Percentiles rank a stretch among this genome's conserved stretches.
Conservation (phyloP, 345 rosid genomes). For the Stellera chamaejasme region DNA sequence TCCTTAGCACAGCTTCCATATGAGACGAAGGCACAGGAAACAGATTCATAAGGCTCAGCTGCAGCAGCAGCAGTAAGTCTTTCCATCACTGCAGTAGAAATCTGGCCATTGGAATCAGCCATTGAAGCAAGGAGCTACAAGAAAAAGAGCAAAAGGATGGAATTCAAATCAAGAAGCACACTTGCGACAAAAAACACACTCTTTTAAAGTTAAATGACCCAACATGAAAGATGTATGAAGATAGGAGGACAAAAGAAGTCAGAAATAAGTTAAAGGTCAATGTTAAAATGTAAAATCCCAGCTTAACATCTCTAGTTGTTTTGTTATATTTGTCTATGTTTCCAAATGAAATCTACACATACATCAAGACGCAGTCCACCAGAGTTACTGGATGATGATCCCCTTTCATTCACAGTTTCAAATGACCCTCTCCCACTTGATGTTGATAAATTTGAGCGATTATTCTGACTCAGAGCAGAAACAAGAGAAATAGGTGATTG, state of each 20-base stretch:
- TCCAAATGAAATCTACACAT: slow-evolving; percentile 31
- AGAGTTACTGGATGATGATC: slow-evolving; percentile 51
- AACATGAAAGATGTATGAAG: too few species aligned
- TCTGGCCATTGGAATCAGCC: slow-evolving; percentile 97
- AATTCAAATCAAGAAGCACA: too few species aligned
- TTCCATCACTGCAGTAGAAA: slow-evolving; percentile 86
- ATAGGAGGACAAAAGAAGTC: too few species aligned
- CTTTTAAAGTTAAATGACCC: too few species aligned
- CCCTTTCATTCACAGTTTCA: slow-evolving; percentile 50
- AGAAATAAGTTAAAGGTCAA: background rate
- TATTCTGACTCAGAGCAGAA: slow-evolving; percentile 31
- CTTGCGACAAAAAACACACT: too few species aligned
- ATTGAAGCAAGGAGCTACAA: slow-evolving; percentile 83
- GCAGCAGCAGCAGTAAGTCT: slow-evolving; percentile 96
- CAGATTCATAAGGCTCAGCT: slow-evolving; percentile 96
- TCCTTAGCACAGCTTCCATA: slow-evolving; percentile 94
- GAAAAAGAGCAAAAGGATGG: slow-evolving; percentile 8
- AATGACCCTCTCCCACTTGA: slow-evolving; percentile 41
- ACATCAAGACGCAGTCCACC: slow-evolving; percentile 82
- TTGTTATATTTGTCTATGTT: background rate
- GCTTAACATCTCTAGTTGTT: background rate
- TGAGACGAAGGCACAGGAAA: slow-evolving; percentile 95
- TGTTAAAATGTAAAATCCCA: background rate
- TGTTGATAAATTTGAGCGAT: slow-evolving; percentile 32
- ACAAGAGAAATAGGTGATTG: slow-evolving; percentile 74